Evolutionary conservation across 768 basidiomycete species (phyloP).

Genomic region (Podaxis rugospora): DNA sequence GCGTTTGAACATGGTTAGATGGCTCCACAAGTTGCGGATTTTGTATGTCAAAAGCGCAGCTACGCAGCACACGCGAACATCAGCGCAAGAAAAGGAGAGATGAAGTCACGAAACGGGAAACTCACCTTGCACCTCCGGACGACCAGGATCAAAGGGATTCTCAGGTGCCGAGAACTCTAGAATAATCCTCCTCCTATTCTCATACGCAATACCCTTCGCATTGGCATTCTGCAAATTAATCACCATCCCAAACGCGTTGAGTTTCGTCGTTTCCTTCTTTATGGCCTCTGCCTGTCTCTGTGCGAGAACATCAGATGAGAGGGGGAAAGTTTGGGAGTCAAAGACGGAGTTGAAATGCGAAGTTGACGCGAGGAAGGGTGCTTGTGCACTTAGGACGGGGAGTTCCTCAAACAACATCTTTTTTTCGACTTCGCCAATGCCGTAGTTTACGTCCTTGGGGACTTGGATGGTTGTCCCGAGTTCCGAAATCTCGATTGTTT

Average conservation of each 20-base stretch:
- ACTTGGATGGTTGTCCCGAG: constrained; percentile 33
- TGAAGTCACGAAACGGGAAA: neutral
- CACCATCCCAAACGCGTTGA: constrained; percentile 57
- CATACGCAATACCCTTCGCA: constrained; percentile 79
- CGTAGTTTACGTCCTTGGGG: constrained; percentile 59
- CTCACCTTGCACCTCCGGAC: constrained; percentile 89
- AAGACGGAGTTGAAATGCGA: constrained; percentile 5
- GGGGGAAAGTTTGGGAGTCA: constrained; percentile 11
- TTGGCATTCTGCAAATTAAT: constrained; percentile 87
- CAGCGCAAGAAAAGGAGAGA: neutral
- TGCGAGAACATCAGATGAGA: neutral
- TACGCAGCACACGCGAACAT: constrained; percentile 23
- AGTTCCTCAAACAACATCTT: constrained; percentile 63
- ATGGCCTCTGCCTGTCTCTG: constrained; percentile 12
- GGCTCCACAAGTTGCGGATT: constrained; percentile 80
- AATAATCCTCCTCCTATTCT: constrained; percentile 80
- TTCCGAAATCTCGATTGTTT: constrained; percentile 4
- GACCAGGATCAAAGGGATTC: constrained; percentile 71
- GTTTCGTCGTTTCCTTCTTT: constrained; percentile 36
- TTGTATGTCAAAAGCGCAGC: constrained; percentile 83
- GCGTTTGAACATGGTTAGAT: constrained; percentile 61
- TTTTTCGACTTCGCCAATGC: constrained; percentile 56
- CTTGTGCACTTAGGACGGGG: constrained; percentile 46
- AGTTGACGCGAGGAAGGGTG: neutral
- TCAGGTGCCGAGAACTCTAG: constrained; percentile 68